Evolutionary conservation across 305 asterid genomes (phyloP), one percentile per base, ranked within the genome.

Genomic region (Fraxinus sp.): DNA sequence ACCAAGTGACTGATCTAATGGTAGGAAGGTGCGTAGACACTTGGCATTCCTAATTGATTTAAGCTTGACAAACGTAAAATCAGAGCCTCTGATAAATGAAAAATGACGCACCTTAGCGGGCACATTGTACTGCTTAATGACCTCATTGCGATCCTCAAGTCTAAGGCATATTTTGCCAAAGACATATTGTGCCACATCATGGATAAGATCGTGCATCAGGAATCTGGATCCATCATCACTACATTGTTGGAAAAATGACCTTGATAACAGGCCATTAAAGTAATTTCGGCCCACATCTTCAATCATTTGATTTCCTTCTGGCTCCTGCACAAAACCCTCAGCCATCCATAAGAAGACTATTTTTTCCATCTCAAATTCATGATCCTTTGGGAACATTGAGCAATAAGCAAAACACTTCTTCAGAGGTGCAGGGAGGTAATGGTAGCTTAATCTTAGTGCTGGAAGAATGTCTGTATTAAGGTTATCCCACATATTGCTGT

Each of bases 361-460:
- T 82, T 90, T 90, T 80, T 77, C 80, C 55, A 64, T 77, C 57
- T 86, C 86, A 83, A 85, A 87, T 62, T 87, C 89, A 79, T 87
- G 81, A 72, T 85, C 82, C 68, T 86, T 81, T 0, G 94, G 92
- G 77, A 91, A 91, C 39, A 86, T 85, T 0, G 94, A 88, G 76
- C 92, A 91, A 74, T 91, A 91, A 35, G 88, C 88, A 86, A 91
- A 91, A 77, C 89, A 87, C 24, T 80, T 87, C 72, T 90, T 87
- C 89, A 88, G 81, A 26, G 85, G 86, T 37, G 85, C 22, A 5
- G 92, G 90, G 36, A 91, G 85, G 80, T 90, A 89, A 83, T 84
- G 77, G 79, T 91, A 91, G 86, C 93, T 90, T 57, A 88, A 85
- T 18, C 88, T 84, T 39, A 91, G 83, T 62, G 89, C 88, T 24